Evolutionary conservation across 129 eudicot species (phyloP).

Genomic region (Artemisia annua): DNA sequence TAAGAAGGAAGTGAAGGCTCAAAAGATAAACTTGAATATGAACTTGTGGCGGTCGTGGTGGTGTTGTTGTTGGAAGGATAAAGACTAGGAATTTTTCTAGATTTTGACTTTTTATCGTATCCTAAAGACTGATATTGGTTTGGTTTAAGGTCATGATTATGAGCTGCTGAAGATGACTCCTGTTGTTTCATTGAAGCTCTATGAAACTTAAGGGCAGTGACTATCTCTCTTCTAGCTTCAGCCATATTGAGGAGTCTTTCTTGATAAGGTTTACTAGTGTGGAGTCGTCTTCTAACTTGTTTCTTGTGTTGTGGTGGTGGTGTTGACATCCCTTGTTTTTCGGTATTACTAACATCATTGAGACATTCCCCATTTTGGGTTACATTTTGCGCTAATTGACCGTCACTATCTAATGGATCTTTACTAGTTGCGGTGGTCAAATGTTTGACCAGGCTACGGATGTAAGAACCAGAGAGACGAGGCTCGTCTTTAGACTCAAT

Average conservation of each 20-base stretch:
- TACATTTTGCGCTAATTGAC: conserved; percentile 20
- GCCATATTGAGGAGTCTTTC: conserved; percentile 88
- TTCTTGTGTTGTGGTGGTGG: conserved; percentile 47
- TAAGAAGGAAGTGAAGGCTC: conserved; percentile 12
- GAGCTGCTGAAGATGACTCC: conserved; percentile 10
- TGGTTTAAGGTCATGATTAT: conserved; percentile 32
- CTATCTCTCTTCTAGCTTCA: conserved; percentile 77
- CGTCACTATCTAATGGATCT: conserved; percentile 27
- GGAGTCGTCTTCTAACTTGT: conserved; percentile 80
- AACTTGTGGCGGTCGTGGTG: conserved; percentile 11
- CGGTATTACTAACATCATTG: conserved; percentile 19
- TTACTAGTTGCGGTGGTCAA: conserved; percentile 41
- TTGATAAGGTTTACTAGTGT: conserved; percentile 71
- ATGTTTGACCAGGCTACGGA: conserved; percentile 77
- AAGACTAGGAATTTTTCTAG: conserved; percentile 28
- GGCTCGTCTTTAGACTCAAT: conserved; percentile 49
- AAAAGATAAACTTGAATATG: conserved; percentile 23
- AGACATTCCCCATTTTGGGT: conserved; percentile 20
- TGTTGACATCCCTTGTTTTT: conserved; percentile 28
- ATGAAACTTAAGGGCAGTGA: conserved; percentile 84
- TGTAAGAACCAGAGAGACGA: conserved; percentile 65
- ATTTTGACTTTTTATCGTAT: conserved; percentile 41
- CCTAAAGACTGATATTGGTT: background rate
- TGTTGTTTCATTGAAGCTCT: conserved; percentile 80
- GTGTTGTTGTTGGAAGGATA: conserved; percentile 47